Base-by-base conservation (phyloP, 352 stramenopile species). In the Phytophthora cryptogea region DNA sequence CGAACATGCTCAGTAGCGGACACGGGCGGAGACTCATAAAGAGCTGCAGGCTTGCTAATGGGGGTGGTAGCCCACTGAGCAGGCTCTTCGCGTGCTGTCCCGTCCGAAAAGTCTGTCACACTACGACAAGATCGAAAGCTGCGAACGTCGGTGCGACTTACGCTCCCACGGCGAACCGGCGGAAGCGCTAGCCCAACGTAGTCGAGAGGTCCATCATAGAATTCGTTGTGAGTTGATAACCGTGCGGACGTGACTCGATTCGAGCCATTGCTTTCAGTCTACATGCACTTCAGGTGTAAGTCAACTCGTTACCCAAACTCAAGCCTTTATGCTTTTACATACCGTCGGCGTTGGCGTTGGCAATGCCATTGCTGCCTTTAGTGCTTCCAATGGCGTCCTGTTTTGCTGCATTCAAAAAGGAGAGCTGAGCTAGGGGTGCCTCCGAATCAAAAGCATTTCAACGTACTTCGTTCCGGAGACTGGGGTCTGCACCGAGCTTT, bases 321-420 rank as follows among this genome's bases (percentile, higher is more conserved):
- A 36, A n/a, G 23, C 14, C 35, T n/a, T 36, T 13, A 40, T 3
- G 35, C 16, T 2, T 23, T 23, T 23, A 23, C n/a, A 41, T 37
- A 90, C 80, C 54, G 63, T 74, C 33, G 66, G 54, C n/a, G 55
- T 53, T 35, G 48, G 50, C 54, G 63, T 74, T 37, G 66, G 54
- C n/a, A 53, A 51, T 35, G 48, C 47, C 2, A 66, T 47, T 10
- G 56, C 49, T 0, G 65, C 57, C 52, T 91, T 72, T 9, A 89
- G 63, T 44, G 88, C 82, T 51, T 89, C 79, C 0, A 91, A 58
- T 5, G 82, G 77, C 20, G 79, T 91, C 5, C 69, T 80, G 23
- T 85, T 88, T 81, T 88, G 75, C 81, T 90, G 42, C 11, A 26
- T 30, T 13, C 9, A 35, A 23, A 35, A 23, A 23, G 20, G 1